Evolutionary conservation across 768 basidiomycete genomes (phyloP).

Genomic region (Tylopilus plumbeoviolaceoides): DNA sequence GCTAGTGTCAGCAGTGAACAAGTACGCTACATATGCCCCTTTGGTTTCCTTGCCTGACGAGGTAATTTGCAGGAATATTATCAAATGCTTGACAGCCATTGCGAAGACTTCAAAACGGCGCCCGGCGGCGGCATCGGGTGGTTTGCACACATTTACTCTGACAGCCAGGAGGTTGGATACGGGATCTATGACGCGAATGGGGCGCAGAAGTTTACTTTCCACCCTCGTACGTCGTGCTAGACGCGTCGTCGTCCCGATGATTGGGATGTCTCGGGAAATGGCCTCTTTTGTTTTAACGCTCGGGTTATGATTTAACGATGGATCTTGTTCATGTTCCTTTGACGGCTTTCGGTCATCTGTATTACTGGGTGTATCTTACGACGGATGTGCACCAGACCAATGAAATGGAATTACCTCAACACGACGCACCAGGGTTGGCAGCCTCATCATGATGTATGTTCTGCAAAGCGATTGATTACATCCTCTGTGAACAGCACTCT

Average conservation of each 20-base stretch:
- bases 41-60: not conserved
- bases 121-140: conserved; percentile 67
- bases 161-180: conserved; percentile 62
- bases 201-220: conserved; percentile 59
- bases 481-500: not conserved
- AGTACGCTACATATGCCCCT: conserved; percentile 33
- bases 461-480: conserved; percentile 2
- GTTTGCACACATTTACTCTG: conserved; percentile 81
- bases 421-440: conserved; percentile 26
- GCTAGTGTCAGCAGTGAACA: conserved; percentile 58
- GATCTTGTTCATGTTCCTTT: not conserved
- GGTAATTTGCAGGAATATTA: conserved; percentile 46
- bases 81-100: conserved; percentile 58
- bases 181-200: conserved; percentile 55
- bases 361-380: conserved; percentile 1
- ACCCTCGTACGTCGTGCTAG: conserved; percentile 57
- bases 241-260: not conserved
- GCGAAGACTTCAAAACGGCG: conserved; percentile 56
- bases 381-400: not conserved
- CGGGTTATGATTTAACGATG: not conserved
- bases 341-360: not conserved
- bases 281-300: not conserved
- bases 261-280: not conserved
- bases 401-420: conserved; percentile 7
- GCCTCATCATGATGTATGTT: not conserved